Evolutionary conservation across 495 filamentous ascomycete species (phyloP).

Genomic region (Penicillium cataractarum): DNA sequence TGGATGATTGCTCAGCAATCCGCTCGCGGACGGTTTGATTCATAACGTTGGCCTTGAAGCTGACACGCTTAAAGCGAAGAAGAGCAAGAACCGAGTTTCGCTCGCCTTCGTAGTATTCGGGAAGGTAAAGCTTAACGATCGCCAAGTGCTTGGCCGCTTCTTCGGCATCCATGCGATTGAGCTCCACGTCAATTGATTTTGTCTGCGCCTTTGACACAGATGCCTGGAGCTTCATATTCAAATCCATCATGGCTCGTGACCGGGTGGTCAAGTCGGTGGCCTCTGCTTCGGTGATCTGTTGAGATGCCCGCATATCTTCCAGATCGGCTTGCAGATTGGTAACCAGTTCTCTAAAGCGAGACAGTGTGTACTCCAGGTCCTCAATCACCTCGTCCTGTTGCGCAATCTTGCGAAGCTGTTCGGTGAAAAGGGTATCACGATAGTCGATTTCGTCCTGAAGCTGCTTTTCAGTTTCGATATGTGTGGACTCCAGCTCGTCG

Average conservation of each 20-base stretch:
- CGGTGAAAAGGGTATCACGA: constrained; percentile 73
- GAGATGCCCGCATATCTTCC: constrained; percentile 87
- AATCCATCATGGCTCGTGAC: constrained; percentile 91
- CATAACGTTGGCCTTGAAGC: constrained; percentile 84
- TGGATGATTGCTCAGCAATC: constrained; percentile 57
- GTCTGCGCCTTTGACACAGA: constrained; percentile 88
- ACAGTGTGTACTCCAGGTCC: constrained; percentile 87
- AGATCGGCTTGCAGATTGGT: constrained; percentile 83
- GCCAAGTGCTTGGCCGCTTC: constrained; percentile 86
- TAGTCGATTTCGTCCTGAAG: constrained; percentile 91
- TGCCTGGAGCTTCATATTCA: constrained; percentile 89
- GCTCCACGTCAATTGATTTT: constrained; percentile 90
- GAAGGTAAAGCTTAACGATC: constrained; percentile 87
- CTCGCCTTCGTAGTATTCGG: constrained; percentile 79
- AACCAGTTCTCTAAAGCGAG: constrained; percentile 85
- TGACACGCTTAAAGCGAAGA: constrained; percentile 83
- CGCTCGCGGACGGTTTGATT: constrained; percentile 79
- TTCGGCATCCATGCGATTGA: constrained; percentile 83
- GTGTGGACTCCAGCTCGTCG: constrained; percentile 92
- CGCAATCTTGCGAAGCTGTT: constrained; percentile 65
- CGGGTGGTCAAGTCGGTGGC: constrained; percentile 82
- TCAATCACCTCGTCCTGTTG: constrained; percentile 76
- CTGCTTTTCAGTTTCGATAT: constrained; percentile 89
- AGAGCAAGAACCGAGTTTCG: constrained; percentile 82
- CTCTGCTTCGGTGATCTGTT: constrained; percentile 89